phyloP scores from a whole-genome alignment of 2,329 filamentous ascomycete genomes.

The Cordyceps cicadae region DNA sequence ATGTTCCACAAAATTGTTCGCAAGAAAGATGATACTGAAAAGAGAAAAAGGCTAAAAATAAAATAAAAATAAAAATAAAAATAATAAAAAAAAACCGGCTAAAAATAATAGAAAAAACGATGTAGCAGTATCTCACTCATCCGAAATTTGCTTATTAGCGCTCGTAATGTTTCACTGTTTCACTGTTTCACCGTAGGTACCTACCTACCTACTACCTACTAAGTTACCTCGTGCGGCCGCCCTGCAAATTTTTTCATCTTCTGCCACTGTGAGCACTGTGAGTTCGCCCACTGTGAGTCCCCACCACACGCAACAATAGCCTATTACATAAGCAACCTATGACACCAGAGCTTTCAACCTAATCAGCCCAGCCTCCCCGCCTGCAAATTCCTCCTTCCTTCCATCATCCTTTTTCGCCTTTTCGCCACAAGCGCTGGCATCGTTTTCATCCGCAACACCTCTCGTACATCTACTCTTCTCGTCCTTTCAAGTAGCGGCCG shows the following conservation, averaged over 20 bases:
- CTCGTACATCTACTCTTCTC: constrained; percentile 4
- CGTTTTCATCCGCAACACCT: neutral
- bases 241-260: neutral
- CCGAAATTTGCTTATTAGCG: neutral
- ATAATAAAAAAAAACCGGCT: too few species aligned
- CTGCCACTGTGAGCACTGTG: neutral
- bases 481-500: constrained; percentile 3
- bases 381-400: neutral
- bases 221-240: neutral
- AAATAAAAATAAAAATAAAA: too few species aligned
- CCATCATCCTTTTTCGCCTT: neutral
- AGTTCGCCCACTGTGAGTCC: neutral
- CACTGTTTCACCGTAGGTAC: too few species aligned
- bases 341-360: neutral
- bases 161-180: neutral
- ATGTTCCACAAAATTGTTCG: too few species aligned
- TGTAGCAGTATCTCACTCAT: neutral
- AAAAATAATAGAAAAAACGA: too few species aligned
- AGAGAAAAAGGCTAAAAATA: too few species aligned
- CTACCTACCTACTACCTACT: too few species aligned
- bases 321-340: constrained; percentile 4
- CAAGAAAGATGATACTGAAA: too few species aligned
- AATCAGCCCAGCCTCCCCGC: neutral
- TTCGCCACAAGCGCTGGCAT: neutral
- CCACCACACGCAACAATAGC: neutral